A percentile compares a stretch with the other conserved stretches of the same genome.
Conservation (phyloP, 2,329 filamentous ascomycete genomes). For the Teratosphaeriaceae sp. region DNA sequence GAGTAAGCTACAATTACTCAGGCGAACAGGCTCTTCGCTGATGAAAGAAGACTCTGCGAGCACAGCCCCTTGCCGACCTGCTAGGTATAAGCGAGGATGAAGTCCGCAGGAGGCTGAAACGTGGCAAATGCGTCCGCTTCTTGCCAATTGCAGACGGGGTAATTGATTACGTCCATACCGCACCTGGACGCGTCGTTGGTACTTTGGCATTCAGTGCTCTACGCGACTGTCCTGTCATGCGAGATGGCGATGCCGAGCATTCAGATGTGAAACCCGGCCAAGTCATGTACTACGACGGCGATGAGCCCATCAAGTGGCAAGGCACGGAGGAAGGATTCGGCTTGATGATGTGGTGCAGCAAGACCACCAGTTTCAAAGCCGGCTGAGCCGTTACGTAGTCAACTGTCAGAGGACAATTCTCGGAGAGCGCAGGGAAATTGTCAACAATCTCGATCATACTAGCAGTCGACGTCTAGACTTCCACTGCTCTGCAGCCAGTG, state of each 20-base stretch:
- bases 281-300: background rate
- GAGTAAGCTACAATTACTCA: too few species aligned
- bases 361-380: background rate
- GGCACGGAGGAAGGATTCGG: background rate
- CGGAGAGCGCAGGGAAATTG: background rate
- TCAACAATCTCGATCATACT: background rate
- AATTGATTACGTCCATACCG: background rate
- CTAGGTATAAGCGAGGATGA: slow-evolving; percentile 4
- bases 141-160: background rate
- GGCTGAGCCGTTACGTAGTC: background rate
- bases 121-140: background rate
- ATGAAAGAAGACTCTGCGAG: background rate
- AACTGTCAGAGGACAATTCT: background rate
- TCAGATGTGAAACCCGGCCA: background rate
- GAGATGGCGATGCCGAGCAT: background rate
- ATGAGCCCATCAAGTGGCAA: background rate
- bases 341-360: background rate
- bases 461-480: background rate
- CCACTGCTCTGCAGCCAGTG: background rate
- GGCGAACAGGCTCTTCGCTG: too few species aligned
- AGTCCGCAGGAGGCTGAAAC: background rate
- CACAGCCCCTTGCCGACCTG: background rate
- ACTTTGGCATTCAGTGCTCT: background rate
- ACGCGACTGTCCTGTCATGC: too few species aligned
- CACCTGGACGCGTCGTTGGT: background rate